Conservation (phyloP, 2,329 filamentous ascomycete species). For the Sarocladiaceae sp. region DNA sequence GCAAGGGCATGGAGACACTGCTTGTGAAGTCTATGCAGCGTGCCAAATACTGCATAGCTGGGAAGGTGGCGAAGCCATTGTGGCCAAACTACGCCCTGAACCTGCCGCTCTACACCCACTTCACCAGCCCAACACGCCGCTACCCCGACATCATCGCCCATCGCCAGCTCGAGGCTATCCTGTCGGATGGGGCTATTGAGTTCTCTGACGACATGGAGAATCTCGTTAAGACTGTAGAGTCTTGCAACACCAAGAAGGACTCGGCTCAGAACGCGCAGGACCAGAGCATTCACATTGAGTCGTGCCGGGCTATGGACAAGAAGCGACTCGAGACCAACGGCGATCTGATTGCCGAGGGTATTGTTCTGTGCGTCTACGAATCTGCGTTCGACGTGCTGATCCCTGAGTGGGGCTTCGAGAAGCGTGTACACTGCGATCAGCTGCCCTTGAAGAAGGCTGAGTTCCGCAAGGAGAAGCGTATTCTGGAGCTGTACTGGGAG, state of each 20-base stretch:
- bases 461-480: slow-evolving; percentile 90
- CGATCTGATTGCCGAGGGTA: slow-evolving; percentile 90
- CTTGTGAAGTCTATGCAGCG: slow-evolving; percentile 93
- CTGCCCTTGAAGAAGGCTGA: slow-evolving; percentile 98
- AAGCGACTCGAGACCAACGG: slow-evolving; percentile 79
- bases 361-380: slow-evolving; percentile 95
- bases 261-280: slow-evolving; percentile 96
- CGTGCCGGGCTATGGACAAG: slow-evolving; percentile 93
- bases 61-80: slow-evolving; percentile 70
- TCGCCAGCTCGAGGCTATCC: slow-evolving; percentile 80
- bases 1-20: slow-evolving; percentile 97
- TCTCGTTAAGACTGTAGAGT: slow-evolving; percentile 85
- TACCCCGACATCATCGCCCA: slow-evolving; percentile 95
- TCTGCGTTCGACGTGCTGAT: slow-evolving; percentile 98
- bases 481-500: slow-evolving; percentile 98
- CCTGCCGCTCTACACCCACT: slow-evolving; percentile 91
- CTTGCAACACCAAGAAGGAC: slow-evolving; percentile 98
- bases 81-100: slow-evolving; percentile 90
- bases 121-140: slow-evolving; percentile 88
- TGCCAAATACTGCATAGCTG: slow-evolving; percentile 87
- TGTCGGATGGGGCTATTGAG: slow-evolving; percentile 76
- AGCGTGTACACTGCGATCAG: slow-evolving; percentile 98
- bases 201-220: slow-evolving; percentile 85
- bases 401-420: slow-evolving; percentile 97
- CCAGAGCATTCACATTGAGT: slow-evolving; percentile 97